A percentile compares a stretch with the other conserved stretches of the same genome.
These are phyloP conservation scores for Cutaneotrichosporon arboriforme DNA, from an alignment of 1,284 basidiomycete species.

Conservation along the genomic window DNA sequence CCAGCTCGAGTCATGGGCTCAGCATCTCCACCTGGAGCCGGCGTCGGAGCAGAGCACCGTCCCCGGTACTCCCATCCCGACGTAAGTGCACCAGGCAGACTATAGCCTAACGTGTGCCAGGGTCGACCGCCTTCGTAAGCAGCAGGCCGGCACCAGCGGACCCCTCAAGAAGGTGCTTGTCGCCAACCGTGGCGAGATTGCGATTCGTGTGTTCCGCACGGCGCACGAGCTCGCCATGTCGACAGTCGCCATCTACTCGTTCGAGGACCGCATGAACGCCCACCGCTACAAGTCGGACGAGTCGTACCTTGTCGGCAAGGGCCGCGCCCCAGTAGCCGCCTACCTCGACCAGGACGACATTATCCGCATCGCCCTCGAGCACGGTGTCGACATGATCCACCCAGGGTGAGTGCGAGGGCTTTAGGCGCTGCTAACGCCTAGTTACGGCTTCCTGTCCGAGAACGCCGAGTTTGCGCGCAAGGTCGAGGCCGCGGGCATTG, in stretches of 20 bases:
- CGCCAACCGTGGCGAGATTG: constrained; percentile 98
- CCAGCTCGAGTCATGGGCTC: constrained; percentile 43
- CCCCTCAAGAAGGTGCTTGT: constrained; percentile 90
- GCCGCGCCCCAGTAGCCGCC: constrained; percentile 88
- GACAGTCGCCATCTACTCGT: constrained; percentile 97
- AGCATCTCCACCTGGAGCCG: constrained; percentile 36
- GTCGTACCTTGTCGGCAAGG: constrained; percentile 95
- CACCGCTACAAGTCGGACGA: constrained; percentile 99
- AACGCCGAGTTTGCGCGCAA: constrained; percentile 93
- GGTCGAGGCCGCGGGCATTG: constrained; percentile 94
- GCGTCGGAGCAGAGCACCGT: constrained; percentile 27
- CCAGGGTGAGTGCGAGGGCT: constrained; percentile 62
- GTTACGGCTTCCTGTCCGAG: constrained; percentile 96
- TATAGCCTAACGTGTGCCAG: constrained; percentile 53
- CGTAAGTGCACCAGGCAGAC: constrained; percentile 26
- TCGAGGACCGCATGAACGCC: constrained; percentile 91
- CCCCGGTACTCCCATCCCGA: constrained; percentile 26
- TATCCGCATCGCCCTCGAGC: constrained; percentile 87
- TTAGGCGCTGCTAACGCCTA: constrained; percentile 37
- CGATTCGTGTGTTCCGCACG: constrained; percentile 96
- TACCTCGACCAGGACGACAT: constrained; percentile 98
- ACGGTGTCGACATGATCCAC: constrained; percentile 99
- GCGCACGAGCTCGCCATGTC: constrained; percentile 99
- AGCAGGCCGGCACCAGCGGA: constrained; percentile 82
- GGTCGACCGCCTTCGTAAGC: constrained; percentile 84